Evolutionary conservation across 2,329 filamentous ascomycete genomes (phyloP), one percentile per base, ranked within the genome.

Genomic region (Stagonosporopsis vannaccii): DNA sequence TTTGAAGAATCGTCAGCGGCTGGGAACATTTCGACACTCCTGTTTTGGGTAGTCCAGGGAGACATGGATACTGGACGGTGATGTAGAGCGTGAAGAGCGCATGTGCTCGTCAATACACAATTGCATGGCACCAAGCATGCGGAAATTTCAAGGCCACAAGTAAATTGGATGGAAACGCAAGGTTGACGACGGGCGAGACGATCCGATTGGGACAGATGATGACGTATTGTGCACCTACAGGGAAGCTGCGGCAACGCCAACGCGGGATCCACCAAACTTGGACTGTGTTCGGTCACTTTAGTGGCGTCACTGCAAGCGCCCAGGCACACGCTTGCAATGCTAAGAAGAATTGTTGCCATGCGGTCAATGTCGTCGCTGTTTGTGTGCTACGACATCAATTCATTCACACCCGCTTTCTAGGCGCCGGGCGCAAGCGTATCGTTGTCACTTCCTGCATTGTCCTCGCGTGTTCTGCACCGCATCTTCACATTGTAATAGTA

Each of bases 261-360:
- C 55, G 15, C 55, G 49, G 55, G 30, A 43, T 15, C 39, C 52
- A 58, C 52, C 49, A 52, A 25, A 42, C 43, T 39, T 41, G 33
- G 37, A 17, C 41, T 8, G 30, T n/a, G 30, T 32, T 32, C 30
- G n/a, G 40, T 35, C 37, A 39, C 30, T 22, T 28, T 17, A 39
- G 53, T 49, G 55, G 55, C 55, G 55, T 52, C 55, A 58, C 48
- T 49, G 39, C 43, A 51, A 26, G 33, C 48, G 48, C 44, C 39
- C 49, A 52, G 48, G 55, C 48, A 58, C 55, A 41, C 33, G 19
- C 37, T 23, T 30, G 42, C 32, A 26, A 48, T 56, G 43, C 47
- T 56, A 56, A 56, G 53, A 51, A 39, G 23, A 28, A 47, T 47
- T 32, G 42, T 23, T 22, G 53, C 20, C 41, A 33, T 26, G 46